Conservation (phyloP, 2,329 filamentous ascomycete genomes). For the Dendrostoma leiphaemia region DNA sequence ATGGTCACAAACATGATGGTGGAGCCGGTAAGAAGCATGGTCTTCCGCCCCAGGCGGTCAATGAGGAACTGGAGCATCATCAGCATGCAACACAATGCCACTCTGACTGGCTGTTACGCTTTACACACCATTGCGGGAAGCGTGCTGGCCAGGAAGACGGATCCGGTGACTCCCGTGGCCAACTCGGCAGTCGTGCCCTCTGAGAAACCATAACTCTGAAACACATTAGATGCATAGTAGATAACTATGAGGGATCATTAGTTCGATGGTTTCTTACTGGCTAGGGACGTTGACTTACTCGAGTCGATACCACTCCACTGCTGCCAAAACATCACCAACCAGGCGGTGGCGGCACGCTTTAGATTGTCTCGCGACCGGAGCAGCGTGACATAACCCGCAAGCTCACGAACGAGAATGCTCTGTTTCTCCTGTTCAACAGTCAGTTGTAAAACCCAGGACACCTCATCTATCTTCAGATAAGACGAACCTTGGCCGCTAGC, state of each 20-base stretch:
- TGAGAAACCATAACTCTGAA: conserved; percentile 17
- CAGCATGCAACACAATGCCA: conserved; percentile 23
- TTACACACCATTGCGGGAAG: conserved; percentile 18
- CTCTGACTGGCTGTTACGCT: not conserved
- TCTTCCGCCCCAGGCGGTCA: conserved; percentile 39
- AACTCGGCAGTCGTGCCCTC: conserved; percentile 30
- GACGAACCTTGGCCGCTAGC: conserved; percentile 33
- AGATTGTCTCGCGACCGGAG: conserved; percentile 48
- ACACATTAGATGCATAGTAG: conserved; percentile 19
- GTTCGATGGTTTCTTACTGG: not conserved
- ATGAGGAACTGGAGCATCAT: conserved; percentile 50
- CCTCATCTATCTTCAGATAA: no score
- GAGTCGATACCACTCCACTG: conserved; percentile 43
- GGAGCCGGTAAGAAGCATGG: conserved; percentile 36
- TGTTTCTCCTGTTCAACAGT: conserved; percentile 29
- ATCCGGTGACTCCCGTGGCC: conserved; percentile 32
- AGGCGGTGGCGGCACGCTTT: conserved; percentile 42
- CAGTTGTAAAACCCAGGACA: no score
- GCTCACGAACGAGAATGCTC: conserved; percentile 41
- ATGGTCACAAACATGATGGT: conserved; percentile 37
- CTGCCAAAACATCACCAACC: conserved; percentile 47
- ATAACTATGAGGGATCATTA: not conserved
- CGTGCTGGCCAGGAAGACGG: conserved; percentile 30
- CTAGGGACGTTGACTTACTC: conserved; percentile 8
- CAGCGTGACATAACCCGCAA: conserved; percentile 49